A percentile compares a stretch with the other conserved stretches of the same genome.
Conservation (phyloP, 2,329 filamentous ascomycete species). For the Aspergillus texensis region DNA sequence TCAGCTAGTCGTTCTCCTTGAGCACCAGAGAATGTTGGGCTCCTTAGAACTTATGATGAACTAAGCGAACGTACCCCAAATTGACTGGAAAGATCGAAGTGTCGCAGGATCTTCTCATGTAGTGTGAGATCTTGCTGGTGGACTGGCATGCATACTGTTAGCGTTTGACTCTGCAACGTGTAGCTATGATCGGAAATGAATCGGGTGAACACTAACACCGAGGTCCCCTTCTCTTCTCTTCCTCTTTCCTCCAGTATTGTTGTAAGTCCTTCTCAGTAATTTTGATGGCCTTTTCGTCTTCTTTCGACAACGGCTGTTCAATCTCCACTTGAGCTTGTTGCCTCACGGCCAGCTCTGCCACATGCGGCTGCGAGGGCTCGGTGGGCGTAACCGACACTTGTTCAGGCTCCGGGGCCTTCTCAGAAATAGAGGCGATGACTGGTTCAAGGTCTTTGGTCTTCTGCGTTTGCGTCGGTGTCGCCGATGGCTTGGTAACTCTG, state of each 20-base stretch:
- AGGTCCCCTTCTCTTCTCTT: constrained; percentile 67
- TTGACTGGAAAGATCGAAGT: constrained; percentile 89
- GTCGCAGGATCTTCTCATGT: constrained; percentile 82
- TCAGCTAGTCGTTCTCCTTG: constrained; percentile 13
- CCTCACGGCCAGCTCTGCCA: constrained; percentile 41
- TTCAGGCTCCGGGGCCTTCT: constrained; percentile 30
- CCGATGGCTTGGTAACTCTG: constrained; percentile 61
- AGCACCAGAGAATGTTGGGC: background rate
- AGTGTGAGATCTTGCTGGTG: constrained; percentile 74
- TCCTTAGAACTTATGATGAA: background rate
- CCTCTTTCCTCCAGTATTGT: constrained; percentile 75
- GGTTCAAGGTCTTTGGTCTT: constrained; percentile 37
- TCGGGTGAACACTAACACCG: constrained; percentile 45
- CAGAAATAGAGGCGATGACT: constrained; percentile 39
- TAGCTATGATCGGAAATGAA: background rate
- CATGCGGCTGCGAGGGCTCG: constrained; percentile 33
- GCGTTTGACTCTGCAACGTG: background rate
- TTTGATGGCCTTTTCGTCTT: constrained; percentile 57
- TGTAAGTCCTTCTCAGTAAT: constrained; percentile 70
- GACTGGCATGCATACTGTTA: constrained; percentile 47
- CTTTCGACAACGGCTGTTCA: constrained; percentile 35
- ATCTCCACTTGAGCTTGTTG: constrained; percentile 53
- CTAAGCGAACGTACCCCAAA: constrained; percentile 74
- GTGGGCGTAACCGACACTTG: constrained; percentile 27
- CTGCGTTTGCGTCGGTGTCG: constrained; percentile 33